Base-by-base conservation (phyloP, 2,329 filamentous ascomycete genomes). In the Fusarium mangiferae region DNA sequence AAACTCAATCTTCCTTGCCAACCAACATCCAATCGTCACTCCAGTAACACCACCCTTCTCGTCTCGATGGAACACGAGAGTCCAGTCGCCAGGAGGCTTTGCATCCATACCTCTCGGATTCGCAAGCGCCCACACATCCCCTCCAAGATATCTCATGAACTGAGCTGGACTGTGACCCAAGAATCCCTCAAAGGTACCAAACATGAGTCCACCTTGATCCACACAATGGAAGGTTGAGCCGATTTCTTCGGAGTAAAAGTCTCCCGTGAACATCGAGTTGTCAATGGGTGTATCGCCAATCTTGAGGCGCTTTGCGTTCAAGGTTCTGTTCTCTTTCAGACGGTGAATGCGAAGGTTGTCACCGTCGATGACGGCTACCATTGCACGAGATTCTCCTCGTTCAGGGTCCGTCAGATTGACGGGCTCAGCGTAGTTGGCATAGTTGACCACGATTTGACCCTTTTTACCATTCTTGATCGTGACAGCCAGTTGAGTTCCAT, bases 11-110 rank as follows among this genome's bases (percentile, higher is more conserved):
- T 46, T 60, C 2, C 70, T 66, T 4, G 70, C 45, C 42, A 73
- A 10, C 70, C 70, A 73, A 42, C 70, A 73, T 12, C 70, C 70
- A 24, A 73, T 49, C 3, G 65, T 70, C 10, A 66, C 33, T 2
- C 60, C 65, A 42, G 39, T 30, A 26, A 70, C 35, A 28, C 4
- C n/a, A 17, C 33, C 42, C 6, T 33, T 66, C 35, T 45, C 46
- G 15, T 62, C 45, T 15, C 70, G 13, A 10, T 14, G 51, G 7
- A 73, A 73, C 3, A 70, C 70, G 8, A 73, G n/a, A 9, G 70
- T 73, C 70, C 70, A 73, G 28, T 73, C 70, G 7, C 70, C 70
- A 26, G 70, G 70, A 1, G 70, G 70, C n/a, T 73, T 73, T 15
- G 70, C 70, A 42, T 73, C 70, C 70, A 73, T 73, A 18, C 70